Conservation (phyloP, 352 stramenopile species). For the Globisporangium alternatum region DNA sequence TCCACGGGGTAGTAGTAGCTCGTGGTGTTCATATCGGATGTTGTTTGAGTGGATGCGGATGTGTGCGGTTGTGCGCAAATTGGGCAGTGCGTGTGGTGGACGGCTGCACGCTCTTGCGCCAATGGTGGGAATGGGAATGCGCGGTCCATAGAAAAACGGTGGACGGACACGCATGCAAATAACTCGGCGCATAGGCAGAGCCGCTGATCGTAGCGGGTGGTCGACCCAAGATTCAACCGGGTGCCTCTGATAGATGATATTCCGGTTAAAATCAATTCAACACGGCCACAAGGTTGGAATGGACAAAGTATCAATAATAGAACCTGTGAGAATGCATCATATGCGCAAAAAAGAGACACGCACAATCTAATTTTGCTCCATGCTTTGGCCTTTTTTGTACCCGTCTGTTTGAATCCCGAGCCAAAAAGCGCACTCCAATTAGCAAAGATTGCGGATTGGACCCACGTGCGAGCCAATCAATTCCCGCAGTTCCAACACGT, state of each 20-base stretch:
- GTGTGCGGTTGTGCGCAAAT: slow-evolving; percentile 3
- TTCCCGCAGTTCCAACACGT: not conserved
- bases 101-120: not conserved
- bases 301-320: not conserved
- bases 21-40: slow-evolving; percentile 4
- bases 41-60: not conserved
- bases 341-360: not conserved
- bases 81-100: slow-evolving; percentile 8
- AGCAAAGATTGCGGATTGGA: not conserved
- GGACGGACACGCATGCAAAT: slow-evolving; percentile 4
- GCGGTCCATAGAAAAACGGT: slow-evolving; percentile 1
- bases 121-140: not conserved
- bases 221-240: slow-evolving; percentile 4
- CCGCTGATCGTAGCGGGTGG: no score
- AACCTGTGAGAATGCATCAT: not conserved
- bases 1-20: slow-evolving; percentile 13
- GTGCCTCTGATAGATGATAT: not conserved
- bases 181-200: not conserved
- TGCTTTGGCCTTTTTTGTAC: slow-evolving; percentile 3
- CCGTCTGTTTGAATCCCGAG: not conserved
- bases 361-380: not conserved
- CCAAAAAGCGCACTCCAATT: not conserved
- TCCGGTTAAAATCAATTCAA: not conserved
- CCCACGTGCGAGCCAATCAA: slow-evolving; percentile 8
- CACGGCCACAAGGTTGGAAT: not conserved